A percentile compares a stretch with the other conserved stretches of the same genome.
Evolutionary conservation across 768 basidiomycete genomes (phyloP).

Genomic region (Calocybe gangraenosa): DNA sequence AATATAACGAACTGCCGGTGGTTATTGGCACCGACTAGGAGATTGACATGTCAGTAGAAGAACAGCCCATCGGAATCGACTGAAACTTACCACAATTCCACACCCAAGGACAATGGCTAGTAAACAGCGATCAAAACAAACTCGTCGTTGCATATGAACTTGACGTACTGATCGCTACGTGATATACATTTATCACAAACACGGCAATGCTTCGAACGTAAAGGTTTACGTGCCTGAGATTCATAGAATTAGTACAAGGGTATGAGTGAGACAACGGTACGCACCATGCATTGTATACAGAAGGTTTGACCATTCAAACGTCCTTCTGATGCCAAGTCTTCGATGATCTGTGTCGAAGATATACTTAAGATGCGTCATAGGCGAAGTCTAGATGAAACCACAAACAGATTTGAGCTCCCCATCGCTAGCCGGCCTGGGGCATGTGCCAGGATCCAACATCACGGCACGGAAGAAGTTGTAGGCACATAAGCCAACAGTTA

Average conservation of each 20-base stretch:
- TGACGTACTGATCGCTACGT: constrained; percentile 85
- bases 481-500: constrained; percentile 64
- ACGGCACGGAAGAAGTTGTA: constrained; percentile 93
- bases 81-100: constrained; percentile 90
- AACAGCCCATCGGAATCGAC: not conserved
- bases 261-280: constrained; percentile 13
- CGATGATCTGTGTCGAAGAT: constrained; percentile 61
- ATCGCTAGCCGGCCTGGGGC: constrained; percentile 77
- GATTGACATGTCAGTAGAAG: not conserved
- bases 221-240: constrained; percentile 73
- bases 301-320: constrained; percentile 94
- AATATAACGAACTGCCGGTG: constrained; percentile 97
- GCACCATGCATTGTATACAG: constrained; percentile 91
- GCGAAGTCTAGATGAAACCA: constrained; percentile 9
- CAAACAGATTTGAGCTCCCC: constrained; percentile 83
- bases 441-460: constrained; percentile 84
- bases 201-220: constrained; percentile 94
- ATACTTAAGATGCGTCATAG: not conserved
- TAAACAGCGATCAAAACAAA: constrained; percentile 4
- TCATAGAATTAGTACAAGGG: not conserved
- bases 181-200: constrained; percentile 87
- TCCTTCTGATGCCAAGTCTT: constrained; percentile 85
- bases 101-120: constrained; percentile 96
- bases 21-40: constrained; percentile 82
- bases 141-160: not conserved